Percentiles rank a stretch among this genome's conserved stretches.
These are phyloP conservation scores for Neoboletus magnificus DNA, from an alignment of 768 basidiomycete genomes.

Conservation along the genomic window DNA sequence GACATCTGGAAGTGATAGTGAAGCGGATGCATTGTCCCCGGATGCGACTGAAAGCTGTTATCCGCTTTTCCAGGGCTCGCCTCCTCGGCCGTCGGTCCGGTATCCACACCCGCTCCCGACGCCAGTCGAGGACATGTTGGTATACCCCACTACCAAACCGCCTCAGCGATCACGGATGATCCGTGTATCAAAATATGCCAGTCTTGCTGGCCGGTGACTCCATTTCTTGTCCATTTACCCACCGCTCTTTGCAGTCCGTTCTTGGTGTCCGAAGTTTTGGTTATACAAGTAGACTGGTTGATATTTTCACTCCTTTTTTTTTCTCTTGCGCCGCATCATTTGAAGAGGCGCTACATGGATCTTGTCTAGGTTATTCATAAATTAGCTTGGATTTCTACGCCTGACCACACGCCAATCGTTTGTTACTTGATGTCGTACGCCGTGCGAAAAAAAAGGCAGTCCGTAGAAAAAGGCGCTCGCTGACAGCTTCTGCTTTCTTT, in stretches of 20 bases:
- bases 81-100: constrained; percentile 9
- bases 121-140: constrained; percentile 51
- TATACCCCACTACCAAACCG: constrained; percentile 15
- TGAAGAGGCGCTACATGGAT: neutral
- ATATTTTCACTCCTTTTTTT: constrained; percentile 3
- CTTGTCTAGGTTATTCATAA: constrained; percentile 28
- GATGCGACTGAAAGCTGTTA: constrained; percentile 20
- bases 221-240: neutral
- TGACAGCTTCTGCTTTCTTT: neutral
- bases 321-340: neutral
- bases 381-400: constrained; percentile 6
- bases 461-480: neutral
- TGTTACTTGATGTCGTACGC: neutral
- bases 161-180: constrained; percentile 10
- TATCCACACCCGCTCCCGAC: constrained; percentile 52
- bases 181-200: constrained; percentile 29
- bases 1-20: constrained; percentile 24
- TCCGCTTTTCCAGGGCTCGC: constrained; percentile 11
- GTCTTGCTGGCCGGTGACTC: constrained; percentile 30
- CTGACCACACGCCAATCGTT: neutral
- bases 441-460: constrained; percentile 14
- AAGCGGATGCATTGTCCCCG: constrained; percentile 15
- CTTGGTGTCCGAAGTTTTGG: neutral
- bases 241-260: neutral
- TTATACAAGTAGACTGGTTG: neutral